Base-by-base conservation (phyloP, 2,329 filamentous ascomycete genomes). In the Monilinia fructigena region DNA sequence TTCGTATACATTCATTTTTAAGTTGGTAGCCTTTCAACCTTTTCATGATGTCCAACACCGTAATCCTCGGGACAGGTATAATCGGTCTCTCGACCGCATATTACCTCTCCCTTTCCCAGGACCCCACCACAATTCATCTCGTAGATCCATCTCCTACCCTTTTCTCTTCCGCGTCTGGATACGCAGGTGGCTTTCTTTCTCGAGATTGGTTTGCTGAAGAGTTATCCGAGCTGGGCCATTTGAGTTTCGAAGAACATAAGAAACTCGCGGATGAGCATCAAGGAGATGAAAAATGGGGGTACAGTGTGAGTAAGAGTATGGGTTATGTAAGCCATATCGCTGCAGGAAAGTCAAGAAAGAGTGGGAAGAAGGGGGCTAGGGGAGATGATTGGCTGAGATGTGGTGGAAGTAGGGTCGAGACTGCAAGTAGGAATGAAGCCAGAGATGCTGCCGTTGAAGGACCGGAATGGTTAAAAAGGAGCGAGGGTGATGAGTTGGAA, bases 81-180 rank as follows among this genome's bases (percentile, higher is more conserved):
- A 89, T 92, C 63, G 89, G 89, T 67, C 79, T 86, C 45, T 86
- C 87, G 1, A 89, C 86, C 14, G 88, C 89, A n/a, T 92, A 89
- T 77, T 92, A 90, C 75, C 83, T 93, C 42, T 85, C 86, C 8
- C 76, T 78, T 64, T 79, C 79, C 69, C 79, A 63, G 74, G 77
- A 55, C 55, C 77, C 80, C 5, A 71, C 78, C 26, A 78, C 80
- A 42, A 86, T 89, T 63, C 83, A 86, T 69, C 77, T 89, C 28
- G 69, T 89, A 50, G 86, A 89, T 72, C 79, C 83, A 7, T 83
- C 83, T 5, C 76, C 81, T 0, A 75, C 85, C 69, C 82, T 93
- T 42, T 92, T 93, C 76, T 83, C 85, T 14, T 91, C 88, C 40
- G 90, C 91, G 0, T 93, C 89, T 2, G 90, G 91, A 1, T 87